These are phyloP conservation scores for Lotus japonicus DNA, from an alignment of 306 rosid species.

Conservation along the genomic window DNA sequence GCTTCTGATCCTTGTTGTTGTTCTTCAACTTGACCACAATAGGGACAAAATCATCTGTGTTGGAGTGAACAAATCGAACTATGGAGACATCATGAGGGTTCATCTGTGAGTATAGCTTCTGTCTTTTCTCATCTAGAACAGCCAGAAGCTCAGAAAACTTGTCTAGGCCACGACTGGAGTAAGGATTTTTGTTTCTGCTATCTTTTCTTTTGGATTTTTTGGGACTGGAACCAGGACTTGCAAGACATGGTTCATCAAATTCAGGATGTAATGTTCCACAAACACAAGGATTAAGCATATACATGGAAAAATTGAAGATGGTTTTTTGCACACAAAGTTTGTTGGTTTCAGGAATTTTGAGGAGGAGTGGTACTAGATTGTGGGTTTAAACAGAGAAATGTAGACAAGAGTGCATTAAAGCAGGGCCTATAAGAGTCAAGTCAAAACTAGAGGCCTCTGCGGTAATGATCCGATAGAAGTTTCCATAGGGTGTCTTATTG, in stretches of 20 bases:
- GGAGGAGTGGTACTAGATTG: not conserved
- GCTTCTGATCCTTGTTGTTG: constrained; percentile 35
- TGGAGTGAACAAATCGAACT: constrained; percentile 62
- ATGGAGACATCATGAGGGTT: constrained; percentile 50
- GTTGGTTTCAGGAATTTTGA: not conserved
- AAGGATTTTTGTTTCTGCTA: constrained; percentile 51
- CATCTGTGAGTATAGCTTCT: constrained; percentile 52
- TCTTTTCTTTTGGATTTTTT: constrained; percentile 30
- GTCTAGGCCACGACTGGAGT: constrained; percentile 73
- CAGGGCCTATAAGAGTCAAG: constrained; percentile 30
- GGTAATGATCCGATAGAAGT: constrained; percentile 31
- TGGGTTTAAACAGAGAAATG: constrained; percentile 11
- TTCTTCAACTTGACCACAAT: constrained; percentile 62
- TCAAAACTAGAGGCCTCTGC: not conserved
- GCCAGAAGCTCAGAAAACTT: constrained; percentile 71
- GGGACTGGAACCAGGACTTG: constrained; percentile 39
- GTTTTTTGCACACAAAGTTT: not conserved
- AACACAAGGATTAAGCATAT: constrained; percentile 43
- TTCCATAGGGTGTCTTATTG: constrained; percentile 31
- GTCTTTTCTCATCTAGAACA: constrained; percentile 74
- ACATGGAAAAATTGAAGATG: not conserved
- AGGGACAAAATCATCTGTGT: constrained; percentile 64
- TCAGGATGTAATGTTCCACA: constrained; percentile 45
- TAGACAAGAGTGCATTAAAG: constrained; percentile 15
- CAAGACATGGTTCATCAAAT: constrained; percentile 25